These are phyloP conservation scores for Teratosphaeria viscida DNA, from an alignment of 2,329 filamentous ascomycete genomes.

Conservation along the genomic window DNA sequence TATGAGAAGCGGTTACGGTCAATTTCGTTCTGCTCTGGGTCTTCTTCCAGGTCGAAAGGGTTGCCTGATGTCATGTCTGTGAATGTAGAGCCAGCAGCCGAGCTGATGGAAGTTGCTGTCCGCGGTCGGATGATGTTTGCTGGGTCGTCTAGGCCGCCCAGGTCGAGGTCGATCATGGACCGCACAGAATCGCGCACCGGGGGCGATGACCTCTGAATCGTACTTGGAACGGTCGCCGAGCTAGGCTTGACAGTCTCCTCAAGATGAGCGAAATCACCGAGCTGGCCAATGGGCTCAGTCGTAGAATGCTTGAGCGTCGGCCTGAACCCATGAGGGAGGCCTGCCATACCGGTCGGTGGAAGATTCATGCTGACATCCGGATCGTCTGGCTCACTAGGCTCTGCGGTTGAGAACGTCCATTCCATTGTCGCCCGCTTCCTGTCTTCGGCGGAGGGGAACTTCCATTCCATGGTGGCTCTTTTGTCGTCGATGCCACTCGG, in stretches of 20 bases:
- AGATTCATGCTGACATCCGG: conserved; percentile 17
- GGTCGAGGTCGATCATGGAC: conserved; percentile 38
- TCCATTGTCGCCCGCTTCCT: conserved; percentile 37
- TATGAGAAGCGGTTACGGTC: conserved; percentile 25
- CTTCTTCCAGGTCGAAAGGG: conserved; percentile 41
- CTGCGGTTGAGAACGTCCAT: conserved; percentile 43
- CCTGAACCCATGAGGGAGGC: conserved; percentile 25
- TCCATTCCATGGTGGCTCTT: conserved; percentile 44
- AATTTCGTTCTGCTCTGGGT: conserved; percentile 16
- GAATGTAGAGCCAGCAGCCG: conserved; percentile 23
- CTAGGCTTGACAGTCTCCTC: neutral
- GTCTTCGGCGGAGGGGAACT: conserved; percentile 33
- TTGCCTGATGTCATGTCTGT: conserved; percentile 35
- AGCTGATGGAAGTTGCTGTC: conserved; percentile 27
- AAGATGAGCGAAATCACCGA: conserved; percentile 29
- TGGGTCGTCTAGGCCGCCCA: conserved; percentile 24
- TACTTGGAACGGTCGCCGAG: neutral
- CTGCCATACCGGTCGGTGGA: conserved; percentile 18
- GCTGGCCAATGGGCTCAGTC: conserved; percentile 30
- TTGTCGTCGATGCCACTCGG: conserved; percentile 25
- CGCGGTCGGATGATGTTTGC: conserved; percentile 33
- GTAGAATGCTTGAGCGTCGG: conserved; percentile 31
- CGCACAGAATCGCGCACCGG: conserved; percentile 25
- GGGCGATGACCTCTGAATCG: conserved; percentile 17
- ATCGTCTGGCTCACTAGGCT: conserved; percentile 16